Base-by-base conservation (phyloP, 2,329 filamentous ascomycete genomes). In the Scortechinia acanthostroma region DNA sequence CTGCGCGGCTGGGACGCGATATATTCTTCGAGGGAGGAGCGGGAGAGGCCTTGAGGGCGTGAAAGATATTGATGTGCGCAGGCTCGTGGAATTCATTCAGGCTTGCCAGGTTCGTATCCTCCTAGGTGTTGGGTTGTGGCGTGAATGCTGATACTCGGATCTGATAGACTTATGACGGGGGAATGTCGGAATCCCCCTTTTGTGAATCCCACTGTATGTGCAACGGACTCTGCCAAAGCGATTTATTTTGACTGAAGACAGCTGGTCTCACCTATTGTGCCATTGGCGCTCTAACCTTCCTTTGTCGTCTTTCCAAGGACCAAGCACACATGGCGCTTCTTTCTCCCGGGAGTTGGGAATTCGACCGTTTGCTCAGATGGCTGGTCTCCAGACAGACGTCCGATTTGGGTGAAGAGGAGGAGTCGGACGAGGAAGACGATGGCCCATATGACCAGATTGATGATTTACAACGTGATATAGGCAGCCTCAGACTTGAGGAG, bases 231-330 rank as follows among this genome's bases (percentile, higher is more conserved):
- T 21, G 40, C 16, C 42, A 28, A 16, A 46, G 42, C 42, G 43
- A 21, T 16, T 23, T n/a, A n/a, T n/a, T n/a, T n/a, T n/a, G n/a
- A n/a, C n/a, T n/a, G n/a, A n/a, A n/a, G n/a, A 6, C 49, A 90
- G 87, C 88, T 53, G 93, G 93, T 17, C 91, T 95, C 61, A 90
- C 88, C 6, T 96, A 91, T 68, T 96, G 90, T 62, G 90, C 85
- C 4, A 76, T 96, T 45, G 82, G 80, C 10, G 85, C 89, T 3
- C 69, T 97, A 3, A 77, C 80, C 2, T 77, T 96, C 43, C 71
- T 96, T n/a, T n/a, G n/a, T n/a, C 77, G 80, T 48, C 77, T 80
- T 10, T 71, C 85, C 1, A 64, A 69, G 1, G 59, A 67, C 45
- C 56, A 55, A 43, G n/a, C 48, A 2, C 50, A 56, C 17, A 51